Base-by-base conservation (phyloP, 352 stramenopile species). In the Saprolegnia parasitica region DNA sequence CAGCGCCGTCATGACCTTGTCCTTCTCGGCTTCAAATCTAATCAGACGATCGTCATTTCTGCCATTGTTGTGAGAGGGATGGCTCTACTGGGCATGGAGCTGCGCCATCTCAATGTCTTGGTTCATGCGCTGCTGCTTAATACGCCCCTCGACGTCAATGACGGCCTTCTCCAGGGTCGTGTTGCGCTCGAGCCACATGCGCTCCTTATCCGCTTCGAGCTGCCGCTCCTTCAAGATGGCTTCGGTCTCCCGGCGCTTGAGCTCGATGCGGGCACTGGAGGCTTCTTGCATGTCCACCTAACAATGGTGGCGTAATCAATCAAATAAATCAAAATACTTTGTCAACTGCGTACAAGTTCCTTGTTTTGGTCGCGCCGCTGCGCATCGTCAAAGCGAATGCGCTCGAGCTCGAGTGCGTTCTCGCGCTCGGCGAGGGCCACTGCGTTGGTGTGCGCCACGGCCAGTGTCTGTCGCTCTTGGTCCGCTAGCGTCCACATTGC, bases 91-190 rank as follows among this genome's bases (percentile, higher is more conserved):
- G 50, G 87, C 76, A 15, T 81, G 72, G 6, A 91, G 72, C 57
- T 89, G 80, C 4, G 74, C 78, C 77, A 86, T 87, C 56, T 89
- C 81, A 60, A 91, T 91, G 56, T 89, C 83, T 47, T 87, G 78
- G 57, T 91, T 90, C 40, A 79, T 37, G 3, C 83, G 80, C 65
- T 91, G 81, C 66, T 91, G 83, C 42, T 75, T 77, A 67, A 91
- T 91, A 0, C 83, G 75, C 0, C 80, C 81, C 49, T 89, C 80
- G 15, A 87, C 77, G 57, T 89, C 79, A 42, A 91, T 84, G 10
- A 71, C 73, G 1, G 81, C 81, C 56, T 87, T 88, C 47, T 84
- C 76, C 0, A 89, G 61, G 45, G 78, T 86, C 54, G 81, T 86
- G 67, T 89, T 89, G 35, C 70, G 78, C 58, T 89, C 81, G 8